A percentile compares a stretch with the other conserved stretches of the same genome.
phyloP scores from a whole-genome alignment of 495 filamentous ascomycete species.

The Daldinia grandis region DNA sequence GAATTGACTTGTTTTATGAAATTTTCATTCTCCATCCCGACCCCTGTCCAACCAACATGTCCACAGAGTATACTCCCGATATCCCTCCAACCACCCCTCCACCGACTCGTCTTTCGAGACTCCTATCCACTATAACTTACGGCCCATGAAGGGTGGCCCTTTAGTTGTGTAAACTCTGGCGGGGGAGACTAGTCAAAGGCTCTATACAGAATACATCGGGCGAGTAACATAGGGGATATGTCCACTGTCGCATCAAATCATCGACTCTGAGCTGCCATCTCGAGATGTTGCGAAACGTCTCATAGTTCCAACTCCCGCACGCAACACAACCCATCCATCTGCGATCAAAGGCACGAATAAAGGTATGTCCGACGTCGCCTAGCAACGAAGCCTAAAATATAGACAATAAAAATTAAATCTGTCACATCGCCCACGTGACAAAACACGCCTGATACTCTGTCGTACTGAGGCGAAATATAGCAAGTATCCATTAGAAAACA shows the following conservation, averaged over 20 bases:
- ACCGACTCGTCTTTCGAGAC: slow-evolving; percentile 19
- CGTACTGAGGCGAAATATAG: slow-evolving; percentile 39
- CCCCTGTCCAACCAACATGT: slow-evolving; percentile 14
- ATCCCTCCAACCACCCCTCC: slow-evolving; percentile 10
- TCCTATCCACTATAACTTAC: slow-evolving; percentile 26
- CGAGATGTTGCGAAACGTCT: slow-evolving; percentile 23
- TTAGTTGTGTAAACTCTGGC: neutral
- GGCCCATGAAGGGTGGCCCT: slow-evolving; percentile 6
- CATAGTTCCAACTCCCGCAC: slow-evolving; percentile 16
- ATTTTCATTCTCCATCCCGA: slow-evolving; percentile 25
- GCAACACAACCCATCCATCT: slow-evolving; percentile 1
- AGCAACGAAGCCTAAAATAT: slow-evolving; percentile 42
- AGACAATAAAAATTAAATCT: slow-evolving; percentile 49
- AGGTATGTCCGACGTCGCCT: slow-evolving; percentile 12
- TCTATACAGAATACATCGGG: slow-evolving; percentile 15
- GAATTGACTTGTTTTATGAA: slow-evolving; percentile 6
- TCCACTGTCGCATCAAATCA: slow-evolving; percentile 24
- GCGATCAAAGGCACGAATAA: neutral
- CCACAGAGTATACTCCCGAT: slow-evolving; percentile 14
- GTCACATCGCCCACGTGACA: slow-evolving; percentile 36
- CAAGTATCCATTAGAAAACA: slow-evolving; percentile 47
- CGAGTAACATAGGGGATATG: slow-evolving; percentile 6
- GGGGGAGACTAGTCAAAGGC: slow-evolving; percentile 16
- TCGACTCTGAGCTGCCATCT: slow-evolving; percentile 19
- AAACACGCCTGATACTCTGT: slow-evolving; percentile 27